These are phyloP conservation scores for Flaveria floridana DNA, from an alignment of 140 eudicot species.

Conservation along the genomic window DNA sequence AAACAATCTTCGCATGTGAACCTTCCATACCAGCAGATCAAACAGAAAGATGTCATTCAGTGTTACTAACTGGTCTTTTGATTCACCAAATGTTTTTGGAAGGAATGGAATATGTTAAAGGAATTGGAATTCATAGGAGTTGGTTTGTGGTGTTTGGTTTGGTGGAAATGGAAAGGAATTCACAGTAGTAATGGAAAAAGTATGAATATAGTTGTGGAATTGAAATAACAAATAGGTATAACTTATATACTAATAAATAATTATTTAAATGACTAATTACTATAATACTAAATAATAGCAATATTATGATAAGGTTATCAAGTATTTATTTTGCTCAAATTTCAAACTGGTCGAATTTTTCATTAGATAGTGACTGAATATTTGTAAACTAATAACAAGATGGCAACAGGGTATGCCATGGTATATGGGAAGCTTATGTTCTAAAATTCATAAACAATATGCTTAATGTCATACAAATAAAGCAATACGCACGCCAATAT, in stretches of 20 bases:
- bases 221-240: background rate
- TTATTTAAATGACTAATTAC: background rate
- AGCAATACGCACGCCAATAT: background rate
- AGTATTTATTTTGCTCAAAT: constrained; percentile 5
- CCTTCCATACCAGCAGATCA: constrained; percentile 46
- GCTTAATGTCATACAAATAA: constrained; percentile 10
- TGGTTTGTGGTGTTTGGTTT: background rate
- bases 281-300: background rate
- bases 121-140: background rate
- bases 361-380: background rate
- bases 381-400: background rate
- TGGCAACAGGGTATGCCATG: constrained; percentile 7
- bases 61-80: constrained; percentile 12
- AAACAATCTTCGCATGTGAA: constrained; percentile 75
- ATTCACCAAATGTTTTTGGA: background rate
- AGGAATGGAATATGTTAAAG: background rate
- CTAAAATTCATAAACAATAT: background rate
- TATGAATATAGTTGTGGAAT: constrained; percentile 1
- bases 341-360: background rate
- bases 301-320: background rate
- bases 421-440: constrained; percentile 1
- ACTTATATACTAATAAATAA: background rate
- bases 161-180: background rate
- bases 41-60: constrained; percentile 29
- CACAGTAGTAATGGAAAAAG: background rate